Evolutionary conservation across 208 protist genomes (phyloP).

Genomic region (Trichomonas gallinae): DNA sequence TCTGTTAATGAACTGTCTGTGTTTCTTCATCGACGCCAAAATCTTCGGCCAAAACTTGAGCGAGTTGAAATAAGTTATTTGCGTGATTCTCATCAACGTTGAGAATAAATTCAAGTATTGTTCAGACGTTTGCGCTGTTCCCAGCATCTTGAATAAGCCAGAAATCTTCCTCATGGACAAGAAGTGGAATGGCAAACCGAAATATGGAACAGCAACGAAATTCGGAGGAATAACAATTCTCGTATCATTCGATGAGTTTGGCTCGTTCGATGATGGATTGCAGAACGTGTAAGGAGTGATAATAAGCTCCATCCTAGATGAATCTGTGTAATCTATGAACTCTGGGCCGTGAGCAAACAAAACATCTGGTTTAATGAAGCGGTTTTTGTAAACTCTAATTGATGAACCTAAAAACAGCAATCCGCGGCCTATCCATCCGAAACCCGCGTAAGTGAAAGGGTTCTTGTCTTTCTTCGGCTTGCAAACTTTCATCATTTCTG

Average conservation of each 20-base stretch:
- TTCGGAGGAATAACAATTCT: neutral
- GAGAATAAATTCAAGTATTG: neutral
- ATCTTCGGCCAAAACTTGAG: neutral
- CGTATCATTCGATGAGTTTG: neutral
- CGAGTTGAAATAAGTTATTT: neutral
- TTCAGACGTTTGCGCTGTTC: neutral
- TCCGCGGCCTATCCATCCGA: neutral
- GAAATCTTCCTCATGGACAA: neutral
- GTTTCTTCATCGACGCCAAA: neutral
- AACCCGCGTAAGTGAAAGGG: neutral
- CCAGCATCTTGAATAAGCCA: neutral
- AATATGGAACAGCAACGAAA: neutral
- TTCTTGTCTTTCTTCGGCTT: neutral
- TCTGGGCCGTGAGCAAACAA: neutral
- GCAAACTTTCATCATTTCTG: neutral
- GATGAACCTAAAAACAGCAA: neutral
- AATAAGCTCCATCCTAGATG: neutral
- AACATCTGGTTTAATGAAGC: neutral
- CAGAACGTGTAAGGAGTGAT: neutral
- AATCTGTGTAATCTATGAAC: neutral
- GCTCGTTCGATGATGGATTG: neutral
- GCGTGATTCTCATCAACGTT: neutral
- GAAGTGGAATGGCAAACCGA: constrained; percentile 1
- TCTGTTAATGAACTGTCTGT: neutral
- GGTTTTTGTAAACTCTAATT: neutral